phyloP scores from a whole-genome alignment of 805 yeast species.

The Nakazawaea pomicola region DNA sequence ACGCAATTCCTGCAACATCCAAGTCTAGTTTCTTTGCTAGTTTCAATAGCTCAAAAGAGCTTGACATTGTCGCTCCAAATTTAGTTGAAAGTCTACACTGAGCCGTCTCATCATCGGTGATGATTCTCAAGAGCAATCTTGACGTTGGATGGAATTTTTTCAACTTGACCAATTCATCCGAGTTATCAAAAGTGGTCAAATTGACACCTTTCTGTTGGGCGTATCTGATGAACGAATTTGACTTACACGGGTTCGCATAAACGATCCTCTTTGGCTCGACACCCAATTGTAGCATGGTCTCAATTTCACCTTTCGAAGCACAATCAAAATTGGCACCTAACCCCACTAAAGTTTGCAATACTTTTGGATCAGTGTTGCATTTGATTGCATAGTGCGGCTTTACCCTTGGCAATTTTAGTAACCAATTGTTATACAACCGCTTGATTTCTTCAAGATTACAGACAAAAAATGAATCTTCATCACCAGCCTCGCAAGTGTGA shows the following conservation, averaged over 20 bases:
- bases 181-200: constrained; percentile 86
- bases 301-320: constrained; percentile 85
- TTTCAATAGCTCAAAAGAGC: constrained; percentile 50
- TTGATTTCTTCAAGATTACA: constrained; percentile 76
- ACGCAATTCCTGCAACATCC: constrained; percentile 78
- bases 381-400: constrained; percentile 93
- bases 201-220: constrained; percentile 54
- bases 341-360: constrained; percentile 50
- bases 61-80: constrained; percentile 71
- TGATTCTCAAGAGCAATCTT: constrained; percentile 69
- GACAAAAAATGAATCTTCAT: constrained; percentile 82
- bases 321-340: constrained; percentile 86
- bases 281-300: constrained; percentile 55
- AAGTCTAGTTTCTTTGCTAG: constrained; percentile 59
- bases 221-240: constrained; percentile 72
- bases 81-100: constrained; percentile 83
- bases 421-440: constrained; percentile 64
- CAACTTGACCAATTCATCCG: constrained; percentile 77
- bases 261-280: constrained; percentile 63
- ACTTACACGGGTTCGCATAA: constrained; percentile 93
- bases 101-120: constrained; percentile 86
- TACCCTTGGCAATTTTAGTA: constrained; percentile 58
- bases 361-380: constrained; percentile 72
- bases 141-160: constrained; percentile 63
- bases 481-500: constrained; percentile 64